These are phyloP conservation scores for Bondarzewia mesenterica DNA, from an alignment of 1,284 basidiomycete species.

Conservation along the genomic window DNA sequence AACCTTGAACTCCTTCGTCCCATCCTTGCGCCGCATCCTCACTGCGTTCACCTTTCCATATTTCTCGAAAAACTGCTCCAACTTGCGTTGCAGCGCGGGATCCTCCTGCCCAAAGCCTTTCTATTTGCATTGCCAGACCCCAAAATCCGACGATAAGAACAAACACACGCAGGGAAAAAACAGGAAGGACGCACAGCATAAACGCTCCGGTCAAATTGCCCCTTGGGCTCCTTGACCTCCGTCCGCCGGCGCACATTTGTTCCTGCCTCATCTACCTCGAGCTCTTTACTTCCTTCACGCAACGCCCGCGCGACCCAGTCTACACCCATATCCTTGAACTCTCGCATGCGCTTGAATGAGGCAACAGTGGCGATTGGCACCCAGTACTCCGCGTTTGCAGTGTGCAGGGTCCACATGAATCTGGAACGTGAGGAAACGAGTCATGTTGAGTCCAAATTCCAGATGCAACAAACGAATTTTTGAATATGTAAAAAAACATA, in stretches of 20 bases:
- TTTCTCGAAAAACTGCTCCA: slow-evolving; percentile 79
- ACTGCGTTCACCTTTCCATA: slow-evolving; percentile 85
- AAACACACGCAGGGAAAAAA: neutral
- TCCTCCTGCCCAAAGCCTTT: slow-evolving; percentile 87
- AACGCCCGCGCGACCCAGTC: slow-evolving; percentile 66
- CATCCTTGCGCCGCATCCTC: slow-evolving; percentile 73
- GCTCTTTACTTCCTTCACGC: slow-evolving; percentile 47
- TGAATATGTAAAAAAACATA: slow-evolving; percentile 21
- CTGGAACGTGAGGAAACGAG: slow-evolving; percentile 30
- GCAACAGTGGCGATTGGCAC: slow-evolving; percentile 82
- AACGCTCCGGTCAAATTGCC: slow-evolving; percentile 70
- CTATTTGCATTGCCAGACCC: slow-evolving; percentile 28
- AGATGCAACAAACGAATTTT: neutral
- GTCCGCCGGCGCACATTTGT: slow-evolving; percentile 68
- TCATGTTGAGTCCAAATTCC: neutral
- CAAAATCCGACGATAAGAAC: neutral
- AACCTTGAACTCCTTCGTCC: slow-evolving; percentile 80
- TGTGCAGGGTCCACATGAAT: slow-evolving; percentile 92
- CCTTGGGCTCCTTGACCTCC: slow-evolving; percentile 66
- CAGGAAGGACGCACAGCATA: slow-evolving; percentile 65
- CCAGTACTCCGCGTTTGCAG: slow-evolving; percentile 80
- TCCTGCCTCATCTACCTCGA: slow-evolving; percentile 74
- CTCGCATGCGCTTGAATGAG: slow-evolving; percentile 95
- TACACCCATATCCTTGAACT: slow-evolving; percentile 51
- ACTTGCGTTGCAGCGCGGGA: slow-evolving; percentile 60